Base-by-base conservation (phyloP, 306 rosid genomes). In the Ceratonia siliqua region DNA sequence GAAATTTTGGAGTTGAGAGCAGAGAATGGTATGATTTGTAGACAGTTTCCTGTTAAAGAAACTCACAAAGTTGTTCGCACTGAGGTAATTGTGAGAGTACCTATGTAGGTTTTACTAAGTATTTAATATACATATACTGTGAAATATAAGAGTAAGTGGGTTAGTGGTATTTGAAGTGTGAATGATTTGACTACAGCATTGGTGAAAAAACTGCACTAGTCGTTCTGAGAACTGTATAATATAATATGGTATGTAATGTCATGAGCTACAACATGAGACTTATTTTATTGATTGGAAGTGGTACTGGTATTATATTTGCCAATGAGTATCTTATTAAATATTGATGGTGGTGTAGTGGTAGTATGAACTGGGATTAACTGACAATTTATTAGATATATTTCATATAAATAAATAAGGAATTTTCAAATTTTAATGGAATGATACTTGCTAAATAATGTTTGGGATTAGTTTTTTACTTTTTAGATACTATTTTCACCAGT, bases 21-120 rank as follows among this genome's bases (percentile, higher is more conserved):
- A 22, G 89, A 87, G 85, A 87, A 81, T 61, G 99, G 76, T 59
- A 73, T 90, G 93, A 74, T 92, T 77, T 95, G 99, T 78, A 85
- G 99, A 87, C 89, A 86, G 82, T 81, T 77, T 77, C 99, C 99
- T 46, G 97, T 91, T 68, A 94, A 91, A 85, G 96, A 94, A 77
- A 94, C 96, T 24, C n/a, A 72, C 75, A 82, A 73, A 81, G 83
- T 87, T 76, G 67, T 86, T 64, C 93, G 99, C 14, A n/a, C 79
- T 2, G 99, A 90, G 98, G 98, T 95, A 84, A 52, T 80, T 68
- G 20, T 62, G 4, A 66, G 39, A n/a, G 20, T 56, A 22, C 38
- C 72, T 57, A 46, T 57, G 49, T 58, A 27, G 62, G 18, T 54
- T 74, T 72, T 68, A 39, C 46, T 13, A 4, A 13, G 59, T 39